These are phyloP conservation scores for Apiospora saccharicola DNA, from an alignment of 2,329 filamentous ascomycete species.

Conservation along the genomic window DNA sequence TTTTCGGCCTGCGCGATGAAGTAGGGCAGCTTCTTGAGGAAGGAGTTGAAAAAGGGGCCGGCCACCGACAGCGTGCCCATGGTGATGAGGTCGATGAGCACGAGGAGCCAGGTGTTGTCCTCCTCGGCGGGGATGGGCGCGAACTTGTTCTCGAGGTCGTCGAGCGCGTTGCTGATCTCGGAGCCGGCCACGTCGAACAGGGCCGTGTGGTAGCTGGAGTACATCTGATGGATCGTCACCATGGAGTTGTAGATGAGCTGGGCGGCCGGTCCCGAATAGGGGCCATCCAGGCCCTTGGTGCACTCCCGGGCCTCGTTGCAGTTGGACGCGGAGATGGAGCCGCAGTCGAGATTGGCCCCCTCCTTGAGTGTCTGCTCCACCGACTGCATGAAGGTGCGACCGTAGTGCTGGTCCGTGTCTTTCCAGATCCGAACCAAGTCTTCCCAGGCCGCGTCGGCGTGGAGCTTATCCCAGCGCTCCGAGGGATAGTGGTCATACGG, in stretches of 20 bases:
- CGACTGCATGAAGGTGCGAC: conserved; percentile 30
- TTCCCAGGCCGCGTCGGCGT: conserved; percentile 37
- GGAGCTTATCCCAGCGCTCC: conserved; percentile 38
- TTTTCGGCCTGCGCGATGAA: conserved; percentile 28
- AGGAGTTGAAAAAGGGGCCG: conserved; percentile 40
- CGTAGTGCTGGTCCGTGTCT: conserved; percentile 26
- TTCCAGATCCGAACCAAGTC: conserved; percentile 37
- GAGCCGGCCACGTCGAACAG: conserved; percentile 29
- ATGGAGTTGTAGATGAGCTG: conserved; percentile 35
- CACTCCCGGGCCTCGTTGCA: conserved; percentile 26
- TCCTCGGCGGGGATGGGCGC: conserved; percentile 37
- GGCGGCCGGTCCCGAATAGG: conserved; percentile 29
- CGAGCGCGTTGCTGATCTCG: conserved; percentile 29
- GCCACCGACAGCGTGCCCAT: conserved; percentile 36
- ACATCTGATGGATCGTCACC: conserved; percentile 29
- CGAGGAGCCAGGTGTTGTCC: conserved; percentile 36
- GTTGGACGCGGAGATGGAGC: not conserved
- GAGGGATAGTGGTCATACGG: not conserved
- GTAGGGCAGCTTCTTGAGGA: conserved; percentile 34
- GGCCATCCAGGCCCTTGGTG: conserved; percentile 11
- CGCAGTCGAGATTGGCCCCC: not conserved
- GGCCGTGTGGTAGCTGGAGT: conserved; percentile 29
- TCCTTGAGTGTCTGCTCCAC: conserved; percentile 25
- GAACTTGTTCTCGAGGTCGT: conserved; percentile 38
- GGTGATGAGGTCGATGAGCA: conserved; percentile 41